phyloP scores from a whole-genome alignment of 179 eudicot genomes.

The Drosera spatulata region DNA sequence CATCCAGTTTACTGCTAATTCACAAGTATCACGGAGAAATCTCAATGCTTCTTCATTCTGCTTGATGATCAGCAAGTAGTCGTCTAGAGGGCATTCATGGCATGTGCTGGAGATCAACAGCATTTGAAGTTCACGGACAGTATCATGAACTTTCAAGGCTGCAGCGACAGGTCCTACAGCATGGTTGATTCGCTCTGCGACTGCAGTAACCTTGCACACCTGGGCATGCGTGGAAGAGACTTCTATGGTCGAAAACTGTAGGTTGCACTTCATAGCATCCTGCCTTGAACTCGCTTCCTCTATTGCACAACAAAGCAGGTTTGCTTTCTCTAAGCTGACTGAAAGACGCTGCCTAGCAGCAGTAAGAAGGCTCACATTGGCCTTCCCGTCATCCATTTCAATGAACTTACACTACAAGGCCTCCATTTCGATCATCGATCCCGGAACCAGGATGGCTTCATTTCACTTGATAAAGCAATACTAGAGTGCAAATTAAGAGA shows the following conservation, averaged over 20 bases:
- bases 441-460: too few species aligned
- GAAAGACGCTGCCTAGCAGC: slow-evolving; percentile 45
- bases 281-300: slow-evolving; percentile 23
- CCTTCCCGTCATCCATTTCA: too few species aligned
- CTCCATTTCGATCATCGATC: too few species aligned
- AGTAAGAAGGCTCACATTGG: too few species aligned
- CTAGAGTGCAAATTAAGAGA: too few species aligned
- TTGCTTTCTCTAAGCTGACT: slow-evolving; percentile 42
- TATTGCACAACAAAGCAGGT: slow-evolving; percentile 25
- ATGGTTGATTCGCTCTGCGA: slow-evolving; percentile 32
- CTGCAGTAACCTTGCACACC: slow-evolving; percentile 23
- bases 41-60: slow-evolving; percentile 55
- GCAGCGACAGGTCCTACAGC: slow-evolving; percentile 59
- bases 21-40: slow-evolving; percentile 47
- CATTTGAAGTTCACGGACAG: slow-evolving; percentile 36
- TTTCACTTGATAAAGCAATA: too few species aligned
- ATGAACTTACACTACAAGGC: too few species aligned
- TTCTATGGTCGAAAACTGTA: slow-evolving; percentile 29
- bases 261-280: slow-evolving; percentile 12
- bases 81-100: slow-evolving; percentile 12
- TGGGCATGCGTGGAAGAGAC: slow-evolving; percentile 19
- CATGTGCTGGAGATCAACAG: slow-evolving; percentile 16
- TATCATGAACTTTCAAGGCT: slow-evolving; percentile 39
- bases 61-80: slow-evolving; percentile 30
- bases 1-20: slow-evolving; percentile 53